Base-by-base conservation (phyloP, 306 rosid species). In the Dalbergia cochinchinensis region DNA sequence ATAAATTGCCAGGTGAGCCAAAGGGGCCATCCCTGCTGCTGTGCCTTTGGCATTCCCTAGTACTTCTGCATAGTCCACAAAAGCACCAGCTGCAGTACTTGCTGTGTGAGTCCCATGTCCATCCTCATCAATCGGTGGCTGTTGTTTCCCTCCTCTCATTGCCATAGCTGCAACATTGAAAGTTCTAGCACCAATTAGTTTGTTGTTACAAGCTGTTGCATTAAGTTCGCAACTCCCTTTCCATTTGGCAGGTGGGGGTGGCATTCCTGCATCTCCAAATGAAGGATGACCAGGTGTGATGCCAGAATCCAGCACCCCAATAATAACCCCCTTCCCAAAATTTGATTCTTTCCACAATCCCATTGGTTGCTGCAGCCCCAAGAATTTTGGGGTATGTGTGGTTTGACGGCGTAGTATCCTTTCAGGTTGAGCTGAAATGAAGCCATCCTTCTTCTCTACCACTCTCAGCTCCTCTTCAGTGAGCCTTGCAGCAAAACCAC, bases 211-310 rank as follows among this genome's bases (percentile, higher is more conserved):
- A 31, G 70, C 67, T 11, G 87, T 80, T 26, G 6, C 88, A 12
- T 75, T 66, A 37, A 89, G 78, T 11, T 91, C 88, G 7, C 98
- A 93, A 42, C 70, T 87, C n/a, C 98, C 98, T 79, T 85, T 91
- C 98, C 98, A 93, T 82, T 85, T 91, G 0, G 85, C 62, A 6
- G 97, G 97, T 0, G 97, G 97, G 3, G 93, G 92, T 3, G 89
- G 83, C 19, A 93, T 64, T 73, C 94, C 97, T 9, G 51, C 89
- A 63, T 86, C 97, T 5, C 44, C 67, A 65, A 93, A 91, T 5
- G 94, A 91, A 20, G 97, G 94, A 63, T 91, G 97, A 22, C 14
- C 67, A 1, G 91, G 92, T 8, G 57, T 31, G 50, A 88, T 83
- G 18, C 97, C 98, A 4, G 93, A 62, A 69, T 93, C 98, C 47